These are phyloP conservation scores for Tinospora cordifolia DNA, from an alignment of 164 flowering plant species.

Conservation along the genomic window DNA sequence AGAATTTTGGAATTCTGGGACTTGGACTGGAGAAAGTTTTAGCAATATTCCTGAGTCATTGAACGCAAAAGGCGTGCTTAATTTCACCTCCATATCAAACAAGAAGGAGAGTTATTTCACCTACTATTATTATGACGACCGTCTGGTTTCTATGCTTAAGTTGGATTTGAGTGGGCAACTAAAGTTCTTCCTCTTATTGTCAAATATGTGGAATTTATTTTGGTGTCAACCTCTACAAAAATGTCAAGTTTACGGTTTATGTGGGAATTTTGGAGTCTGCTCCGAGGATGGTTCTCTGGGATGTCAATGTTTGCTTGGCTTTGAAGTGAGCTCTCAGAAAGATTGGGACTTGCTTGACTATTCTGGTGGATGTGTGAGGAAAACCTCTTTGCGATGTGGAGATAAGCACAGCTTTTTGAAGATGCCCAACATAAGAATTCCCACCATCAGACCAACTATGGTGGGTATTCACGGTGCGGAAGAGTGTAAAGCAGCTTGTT, in stretches of 20 bases:
- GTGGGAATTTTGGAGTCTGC: constrained; percentile 22
- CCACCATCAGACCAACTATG: background rate
- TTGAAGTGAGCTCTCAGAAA: constrained; percentile 9
- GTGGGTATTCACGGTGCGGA: background rate
- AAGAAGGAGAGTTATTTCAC: constrained; percentile 18
- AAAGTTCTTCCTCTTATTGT: constrained; percentile 12
- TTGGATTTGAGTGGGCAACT: constrained; percentile 16
- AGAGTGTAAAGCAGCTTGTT: constrained; percentile 18
- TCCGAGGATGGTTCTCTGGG: background rate
- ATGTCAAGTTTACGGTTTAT: constrained; percentile 18
- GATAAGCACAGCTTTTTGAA: background rate
- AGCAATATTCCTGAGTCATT: too few species aligned
- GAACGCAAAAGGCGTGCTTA: too few species aligned
- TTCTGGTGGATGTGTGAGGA: too few species aligned
- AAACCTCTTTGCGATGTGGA: background rate
- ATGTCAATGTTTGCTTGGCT: constrained; percentile 24
- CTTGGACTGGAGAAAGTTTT: too few species aligned
- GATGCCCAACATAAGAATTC: constrained; percentile 7
- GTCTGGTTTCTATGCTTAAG: constrained; percentile 5
- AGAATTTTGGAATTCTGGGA: too few species aligned
- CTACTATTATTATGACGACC: constrained; percentile 4
- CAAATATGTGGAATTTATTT: constrained; percentile 12
- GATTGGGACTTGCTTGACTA: constrained; percentile 10
- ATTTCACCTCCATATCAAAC: background rate
- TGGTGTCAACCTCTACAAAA: constrained; percentile 20